These are phyloP conservation scores for Astrocystis sublimbata DNA, from an alignment of 495 filamentous ascomycete species.

Conservation along the genomic window DNA sequence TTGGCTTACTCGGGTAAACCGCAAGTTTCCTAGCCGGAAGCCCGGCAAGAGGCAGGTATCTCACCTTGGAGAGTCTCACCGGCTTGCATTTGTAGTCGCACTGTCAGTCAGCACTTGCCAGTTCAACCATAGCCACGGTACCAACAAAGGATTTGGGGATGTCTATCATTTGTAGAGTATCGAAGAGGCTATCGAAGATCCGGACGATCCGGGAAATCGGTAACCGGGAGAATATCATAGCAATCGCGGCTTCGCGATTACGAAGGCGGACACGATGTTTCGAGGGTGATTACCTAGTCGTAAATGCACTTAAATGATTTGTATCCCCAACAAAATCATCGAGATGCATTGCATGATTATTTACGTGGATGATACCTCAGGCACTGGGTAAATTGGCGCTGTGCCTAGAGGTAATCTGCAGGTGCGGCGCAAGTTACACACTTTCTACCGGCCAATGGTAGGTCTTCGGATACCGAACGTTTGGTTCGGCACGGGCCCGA, in stretches of 20 bases:
- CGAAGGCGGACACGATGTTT: neutral
- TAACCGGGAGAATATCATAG: neutral
- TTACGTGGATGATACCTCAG: neutral
- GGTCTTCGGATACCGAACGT: neutral
- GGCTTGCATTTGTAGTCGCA: neutral
- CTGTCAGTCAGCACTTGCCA: neutral
- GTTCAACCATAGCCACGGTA: neutral
- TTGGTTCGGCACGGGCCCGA: neutral
- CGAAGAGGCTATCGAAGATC: neutral
- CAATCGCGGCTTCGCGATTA: neutral
- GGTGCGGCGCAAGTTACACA: too few species aligned
- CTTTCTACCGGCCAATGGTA: neutral
- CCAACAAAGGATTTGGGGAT: neutral
- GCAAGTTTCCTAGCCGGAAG: too few species aligned
- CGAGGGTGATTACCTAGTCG: neutral
- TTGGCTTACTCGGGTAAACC: too few species aligned
- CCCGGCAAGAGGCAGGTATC: too few species aligned
- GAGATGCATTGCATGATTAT: neutral
- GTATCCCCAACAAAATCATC: neutral
- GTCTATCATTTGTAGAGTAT: neutral
- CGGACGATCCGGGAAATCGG: neutral
- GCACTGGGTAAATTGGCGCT: neutral
- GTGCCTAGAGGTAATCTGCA: neutral
- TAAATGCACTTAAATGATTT: neutral
- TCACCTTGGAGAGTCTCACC: too few species aligned